phyloP scores from a whole-genome alignment of 495 filamentous ascomycete species.

The Penicillium coprophilum region DNA sequence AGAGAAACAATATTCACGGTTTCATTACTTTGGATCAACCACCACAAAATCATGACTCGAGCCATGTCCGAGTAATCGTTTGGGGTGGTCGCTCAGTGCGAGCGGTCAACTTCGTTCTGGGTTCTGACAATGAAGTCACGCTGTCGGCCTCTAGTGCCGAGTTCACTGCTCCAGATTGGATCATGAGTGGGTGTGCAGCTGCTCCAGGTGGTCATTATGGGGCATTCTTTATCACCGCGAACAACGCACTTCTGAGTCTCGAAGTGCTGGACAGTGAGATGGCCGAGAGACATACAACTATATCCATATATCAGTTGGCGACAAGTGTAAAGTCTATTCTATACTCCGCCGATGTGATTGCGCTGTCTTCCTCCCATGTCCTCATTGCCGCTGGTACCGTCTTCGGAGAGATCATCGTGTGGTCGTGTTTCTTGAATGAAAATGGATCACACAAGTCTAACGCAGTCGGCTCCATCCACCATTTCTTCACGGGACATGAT shows the following conservation, averaged over 20 bases:
- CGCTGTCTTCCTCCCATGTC: slow-evolving; percentile 55
- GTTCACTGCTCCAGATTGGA: slow-evolving; percentile 69
- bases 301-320: slow-evolving; percentile 45
- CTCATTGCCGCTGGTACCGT: slow-evolving; percentile 86
- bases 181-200: slow-evolving; percentile 64
- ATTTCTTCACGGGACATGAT: slow-evolving; percentile 83
- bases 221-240: slow-evolving; percentile 69
- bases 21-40: slow-evolving; percentile 30
- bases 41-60: slow-evolving; percentile 20
- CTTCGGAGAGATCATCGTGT: slow-evolving; percentile 89
- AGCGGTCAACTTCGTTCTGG: slow-evolving; percentile 46
- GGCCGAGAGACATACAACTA: slow-evolving; percentile 23
- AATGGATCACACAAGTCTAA: slow-evolving; percentile 7
- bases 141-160: slow-evolving; percentile 36
- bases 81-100: slow-evolving; percentile 76
- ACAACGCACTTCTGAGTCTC: slow-evolving; percentile 68
- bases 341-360: slow-evolving; percentile 75
- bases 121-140: not conserved
- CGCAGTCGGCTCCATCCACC: slow-evolving; percentile 52
- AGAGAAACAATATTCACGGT: slow-evolving; percentile 45
- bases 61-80: slow-evolving; percentile 54
- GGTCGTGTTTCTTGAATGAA: slow-evolving; percentile 60
- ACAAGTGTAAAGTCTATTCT: slow-evolving; percentile 81
- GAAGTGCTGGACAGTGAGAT: slow-evolving; percentile 20
- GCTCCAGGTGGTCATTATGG: slow-evolving; percentile 16